Base-by-base conservation (phyloP, 208 protist species). In the Leishmania amazonensis region DNA sequence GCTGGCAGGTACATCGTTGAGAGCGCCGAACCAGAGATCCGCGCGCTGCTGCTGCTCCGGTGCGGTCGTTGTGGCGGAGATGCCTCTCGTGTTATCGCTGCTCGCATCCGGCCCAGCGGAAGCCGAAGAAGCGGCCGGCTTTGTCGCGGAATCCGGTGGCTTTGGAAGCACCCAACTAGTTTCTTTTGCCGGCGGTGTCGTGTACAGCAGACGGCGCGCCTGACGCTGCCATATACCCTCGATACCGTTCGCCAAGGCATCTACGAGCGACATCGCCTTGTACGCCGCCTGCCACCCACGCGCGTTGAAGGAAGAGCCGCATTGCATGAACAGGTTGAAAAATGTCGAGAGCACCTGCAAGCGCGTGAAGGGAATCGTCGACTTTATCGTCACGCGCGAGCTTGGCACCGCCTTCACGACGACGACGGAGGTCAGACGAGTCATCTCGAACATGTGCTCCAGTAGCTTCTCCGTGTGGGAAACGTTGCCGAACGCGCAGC, bases 21-120 rank as follows among this genome's bases (percentile, higher is more conserved):
- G 57, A 17, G 90, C 83, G n/a, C 92, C 92, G 81, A 97, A 94
- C 91, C 92, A 96, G 42, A 95, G 73, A 80, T 97, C 94, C 38
- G 83, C 82, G 49, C 71, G 60, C 51, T 80, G 70, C 49, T 74
- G 65, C 24, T 42, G 57, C 76, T 57, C 60, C 54, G 81, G n/a
- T 7, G 51, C 60, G 2, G 24, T 40, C 54, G 54, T 42, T 21
- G 75, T 49, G 13, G 72, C 31, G 31, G 62, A 68, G 31, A 28
- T 8, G 4, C 31, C 40, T 28, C 62, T 68, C 5, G 13, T 19
- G n/a, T 40, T 51, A 45, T 17, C 72, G 75, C 38, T 72, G 64
- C 57, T 74, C 51, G 3, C 17, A 58, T 73, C 53, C 2, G 28
- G 53, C 21, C 19, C 67, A 74, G 42, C 9, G 45, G 40, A 54